A percentile compares a stretch with the other conserved stretches of the same genome.
Evolutionary conservation across 306 rosid genomes (phyloP).

Genomic region (Quillaja saponaria): DNA sequence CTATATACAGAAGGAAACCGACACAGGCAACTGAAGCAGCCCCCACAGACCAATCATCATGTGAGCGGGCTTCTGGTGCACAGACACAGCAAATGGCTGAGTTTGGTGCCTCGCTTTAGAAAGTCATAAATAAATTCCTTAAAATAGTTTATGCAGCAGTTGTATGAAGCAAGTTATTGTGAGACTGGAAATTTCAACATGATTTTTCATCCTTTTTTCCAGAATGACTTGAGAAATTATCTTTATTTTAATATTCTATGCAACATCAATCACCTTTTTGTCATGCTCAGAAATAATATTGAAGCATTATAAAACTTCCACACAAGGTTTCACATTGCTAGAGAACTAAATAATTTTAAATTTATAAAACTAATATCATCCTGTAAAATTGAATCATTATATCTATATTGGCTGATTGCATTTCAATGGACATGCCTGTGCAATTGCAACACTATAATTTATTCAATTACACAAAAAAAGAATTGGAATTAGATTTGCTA

Average conservation of each 20-base stretch:
- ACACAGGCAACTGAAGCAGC: too few relatives aligned
- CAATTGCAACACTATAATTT: constrained; percentile 4
- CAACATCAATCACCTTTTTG: too few relatives aligned
- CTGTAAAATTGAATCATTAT: not conserved
- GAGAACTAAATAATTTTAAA: constrained; percentile 7
- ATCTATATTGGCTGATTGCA: constrained; percentile 18
- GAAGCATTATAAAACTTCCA: too few relatives aligned
- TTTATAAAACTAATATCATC: not conserved
- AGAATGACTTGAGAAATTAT: too few relatives aligned
- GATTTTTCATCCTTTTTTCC: too few relatives aligned
- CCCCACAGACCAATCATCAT: too few relatives aligned
- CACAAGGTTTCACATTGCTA: constrained; percentile 16
- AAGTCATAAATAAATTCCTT: not conserved
- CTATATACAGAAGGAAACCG: too few relatives aligned
- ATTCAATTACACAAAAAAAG: not conserved
- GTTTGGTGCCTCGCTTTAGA: not conserved
- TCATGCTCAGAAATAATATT: too few relatives aligned
- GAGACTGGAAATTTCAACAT: not conserved
- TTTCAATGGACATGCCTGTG: constrained; percentile 10
- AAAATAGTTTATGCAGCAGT: constrained; percentile 13
- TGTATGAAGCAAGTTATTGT: not conserved
- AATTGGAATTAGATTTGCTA: constrained; percentile 18
- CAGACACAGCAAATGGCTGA: too few relatives aligned
- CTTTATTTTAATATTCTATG: too few relatives aligned
- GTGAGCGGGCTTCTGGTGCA: too few relatives aligned